A percentile compares a stretch with the other conserved stretches of the same genome.
Evolutionary conservation across 1,284 basidiomycete genomes (phyloP).

Genomic region (Ustilago bromivora): DNA sequence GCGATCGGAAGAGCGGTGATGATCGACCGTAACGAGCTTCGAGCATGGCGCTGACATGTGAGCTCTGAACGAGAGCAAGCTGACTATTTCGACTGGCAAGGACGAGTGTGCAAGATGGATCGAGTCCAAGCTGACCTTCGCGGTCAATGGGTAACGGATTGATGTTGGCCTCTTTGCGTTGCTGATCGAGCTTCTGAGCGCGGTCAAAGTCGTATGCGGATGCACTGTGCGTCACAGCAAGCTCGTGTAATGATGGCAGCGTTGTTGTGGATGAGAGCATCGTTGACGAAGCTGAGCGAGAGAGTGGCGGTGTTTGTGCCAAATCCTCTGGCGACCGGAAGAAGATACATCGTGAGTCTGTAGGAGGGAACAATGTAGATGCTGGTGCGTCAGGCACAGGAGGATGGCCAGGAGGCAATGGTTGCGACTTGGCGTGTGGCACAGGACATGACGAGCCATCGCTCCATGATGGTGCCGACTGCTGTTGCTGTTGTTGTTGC

Average conservation of each 20-base stretch:
- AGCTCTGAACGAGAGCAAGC: conserved; percentile 62
- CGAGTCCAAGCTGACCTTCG: conserved; percentile 44
- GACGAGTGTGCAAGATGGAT: conserved; percentile 59
- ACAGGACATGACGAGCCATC: conserved; percentile 61
- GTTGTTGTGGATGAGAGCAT: conserved; percentile 39
- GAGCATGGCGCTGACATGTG: conserved; percentile 64
- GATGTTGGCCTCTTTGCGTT: conserved; percentile 58
- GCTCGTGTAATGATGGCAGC: conserved; percentile 44
- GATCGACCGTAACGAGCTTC: conserved; percentile 56
- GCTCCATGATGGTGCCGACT: conserved; percentile 38
- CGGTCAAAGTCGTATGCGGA: conserved; percentile 43
- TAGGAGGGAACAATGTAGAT: conserved; percentile 62
- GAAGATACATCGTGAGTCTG: conserved; percentile 65
- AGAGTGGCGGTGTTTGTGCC: conserved; percentile 57
- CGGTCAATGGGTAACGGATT: conserved; percentile 55
- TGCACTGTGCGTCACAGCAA: conserved; percentile 43
- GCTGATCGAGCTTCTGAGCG: conserved; percentile 49
- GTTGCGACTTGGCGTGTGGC: conserved; percentile 63
- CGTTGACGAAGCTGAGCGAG: conserved; percentile 40
- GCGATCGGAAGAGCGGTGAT: conserved; percentile 57
- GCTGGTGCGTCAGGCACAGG: conserved; percentile 51
- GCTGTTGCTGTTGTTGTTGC: conserved; percentile 1
- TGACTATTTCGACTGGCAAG: conserved; percentile 64
- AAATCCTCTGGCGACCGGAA: conserved; percentile 64
- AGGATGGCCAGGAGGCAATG: conserved; percentile 68